Base-by-base conservation (phyloP, 2,329 filamentous ascomycete species). In the Aureobasidium lini region DNA sequence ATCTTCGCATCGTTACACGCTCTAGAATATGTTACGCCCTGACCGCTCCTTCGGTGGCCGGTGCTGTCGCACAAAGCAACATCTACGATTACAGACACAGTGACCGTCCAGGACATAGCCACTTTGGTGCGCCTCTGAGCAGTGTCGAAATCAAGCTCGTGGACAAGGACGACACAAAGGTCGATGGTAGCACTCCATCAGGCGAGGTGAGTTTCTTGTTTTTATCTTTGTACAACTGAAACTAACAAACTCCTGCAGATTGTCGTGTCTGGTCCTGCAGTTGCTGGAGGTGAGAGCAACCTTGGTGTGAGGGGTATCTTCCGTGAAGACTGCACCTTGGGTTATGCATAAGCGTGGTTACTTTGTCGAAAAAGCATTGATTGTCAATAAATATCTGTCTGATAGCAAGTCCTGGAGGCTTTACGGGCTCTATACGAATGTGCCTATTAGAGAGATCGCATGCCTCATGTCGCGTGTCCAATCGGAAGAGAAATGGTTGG, bases 1-100 rank as follows among this genome's bases (percentile, higher is more conserved):
- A 96, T 68, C 75, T 97, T 60, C 85, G 92, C 47, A 81, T 95
- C 56, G 89, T 91, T 72, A 89, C 88, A 1, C 84, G 87, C 31
- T 87, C 90, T 1, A 84, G 90, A 54, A 79, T 96, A 60, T 80
- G 95, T 53, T 96, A 97, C 72, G 92, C 91, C 3, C 79, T 99
- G 58, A 88, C 90, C 16, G 85, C 88, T 0, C 79, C 90, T 28
- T 83, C 84, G 62, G 89, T 97, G n/a, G 93, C 92, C 2, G 94
- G 94, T 39, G 87, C 92, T 0, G 83, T 95, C n/a, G 79, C 87
- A 1, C 93, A 97, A 75, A 95, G 89, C 7, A 86, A 89, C 62
- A 81, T 92, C 40, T 95, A 89, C 69, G 93, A 97, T 71, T 97
- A 97, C 72, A 80, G 93, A 50, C 64, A 79, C 81, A 62, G 76